These are phyloP conservation scores for Blastocrithidia nonstop DNA, from an alignment of 208 protist genomes.

Conservation along the genomic window DNA sequence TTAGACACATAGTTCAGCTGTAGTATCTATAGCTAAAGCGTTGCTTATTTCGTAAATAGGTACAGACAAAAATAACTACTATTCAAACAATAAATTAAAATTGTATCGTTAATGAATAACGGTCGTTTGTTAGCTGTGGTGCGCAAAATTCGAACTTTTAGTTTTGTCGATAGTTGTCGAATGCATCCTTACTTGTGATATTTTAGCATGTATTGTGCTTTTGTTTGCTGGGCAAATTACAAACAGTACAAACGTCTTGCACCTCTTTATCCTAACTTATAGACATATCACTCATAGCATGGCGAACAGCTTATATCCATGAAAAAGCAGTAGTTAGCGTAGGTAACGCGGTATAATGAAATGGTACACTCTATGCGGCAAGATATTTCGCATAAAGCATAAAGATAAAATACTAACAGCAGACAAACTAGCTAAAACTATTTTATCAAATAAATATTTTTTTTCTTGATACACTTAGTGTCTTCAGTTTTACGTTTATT, in stretches of 20 bases:
- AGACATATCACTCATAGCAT: constrained; percentile 29
- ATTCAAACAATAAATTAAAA: too few species aligned
- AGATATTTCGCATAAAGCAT: constrained; percentile 20
- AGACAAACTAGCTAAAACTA: too few species aligned
- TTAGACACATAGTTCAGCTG: too few species aligned
- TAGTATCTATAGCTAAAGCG: too few species aligned
- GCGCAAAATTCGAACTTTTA: constrained; percentile 35
- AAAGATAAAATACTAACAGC: too few species aligned
- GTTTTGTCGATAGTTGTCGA: constrained; percentile 29
- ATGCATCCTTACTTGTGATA: constrained; percentile 45
- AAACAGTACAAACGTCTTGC: constrained; percentile 53
- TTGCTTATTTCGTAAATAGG: too few species aligned
- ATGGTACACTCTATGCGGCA: constrained; percentile 63
- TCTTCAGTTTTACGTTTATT: too few species aligned
- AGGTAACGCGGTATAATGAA: constrained; percentile 61
- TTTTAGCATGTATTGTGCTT: constrained; percentile 14
- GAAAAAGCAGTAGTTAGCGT: constrained; percentile 58
- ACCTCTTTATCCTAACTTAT: constrained; percentile 57
- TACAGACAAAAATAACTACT: too few species aligned
- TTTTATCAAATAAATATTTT: too few species aligned
- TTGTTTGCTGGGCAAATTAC: constrained; percentile 55
- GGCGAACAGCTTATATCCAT: constrained; percentile 50
- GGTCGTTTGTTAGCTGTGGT: constrained; percentile 6
- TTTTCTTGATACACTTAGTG: too few species aligned
- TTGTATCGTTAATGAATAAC: too few species aligned